phyloP scores from a whole-genome alignment of 768 basidiomycete species.

The Leccinum subgranulosum region DNA sequence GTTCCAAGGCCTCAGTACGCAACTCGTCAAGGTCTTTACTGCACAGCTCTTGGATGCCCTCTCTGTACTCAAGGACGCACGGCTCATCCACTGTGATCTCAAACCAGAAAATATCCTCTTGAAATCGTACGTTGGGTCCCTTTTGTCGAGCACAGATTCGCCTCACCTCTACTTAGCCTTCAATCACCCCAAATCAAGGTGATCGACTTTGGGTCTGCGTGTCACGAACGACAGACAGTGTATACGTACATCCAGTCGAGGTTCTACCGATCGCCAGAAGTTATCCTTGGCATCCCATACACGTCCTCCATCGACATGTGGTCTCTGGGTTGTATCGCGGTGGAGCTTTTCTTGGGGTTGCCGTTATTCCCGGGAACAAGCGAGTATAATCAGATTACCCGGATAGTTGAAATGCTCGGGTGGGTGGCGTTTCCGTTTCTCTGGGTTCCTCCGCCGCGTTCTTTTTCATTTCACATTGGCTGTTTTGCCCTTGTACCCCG shows the following conservation, averaged over 20 bases:
- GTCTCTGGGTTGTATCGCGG: conserved; percentile 97
- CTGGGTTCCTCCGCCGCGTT: neutral
- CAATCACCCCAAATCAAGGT: conserved; percentile 99
- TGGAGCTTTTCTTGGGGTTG: conserved; percentile 94
- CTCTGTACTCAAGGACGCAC: conserved; percentile 90
- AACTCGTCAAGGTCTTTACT: conserved; percentile 98
- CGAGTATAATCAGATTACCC: conserved; percentile 97
- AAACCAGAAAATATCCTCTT: conserved; percentile 98
- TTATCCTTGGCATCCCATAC: conserved; percentile 91
- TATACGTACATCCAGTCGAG: conserved; percentile 99
- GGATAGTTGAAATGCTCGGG: conserved; percentile 99
- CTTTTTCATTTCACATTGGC: neutral
- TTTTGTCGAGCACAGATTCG: neutral
- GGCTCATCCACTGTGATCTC: conserved; percentile 96
- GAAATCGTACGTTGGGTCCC: conserved; percentile 65
- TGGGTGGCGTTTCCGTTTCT: conserved; percentile 38
- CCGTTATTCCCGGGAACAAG: conserved; percentile 98
- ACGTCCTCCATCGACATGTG: conserved; percentile 98
- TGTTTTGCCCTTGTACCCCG: neutral
- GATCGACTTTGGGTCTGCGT: conserved; percentile 98
- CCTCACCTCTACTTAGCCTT: conserved; percentile 47
- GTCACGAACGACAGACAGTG: conserved; percentile 98
- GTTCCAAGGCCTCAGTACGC: conserved; percentile 94
- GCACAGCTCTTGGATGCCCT: conserved; percentile 91
- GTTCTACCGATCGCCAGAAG: conserved; percentile 98